These are phyloP conservation scores for Ophiocordyceps unilateralis DNA, from an alignment of 2,329 filamentous ascomycete species.

Conservation along the genomic window DNA sequence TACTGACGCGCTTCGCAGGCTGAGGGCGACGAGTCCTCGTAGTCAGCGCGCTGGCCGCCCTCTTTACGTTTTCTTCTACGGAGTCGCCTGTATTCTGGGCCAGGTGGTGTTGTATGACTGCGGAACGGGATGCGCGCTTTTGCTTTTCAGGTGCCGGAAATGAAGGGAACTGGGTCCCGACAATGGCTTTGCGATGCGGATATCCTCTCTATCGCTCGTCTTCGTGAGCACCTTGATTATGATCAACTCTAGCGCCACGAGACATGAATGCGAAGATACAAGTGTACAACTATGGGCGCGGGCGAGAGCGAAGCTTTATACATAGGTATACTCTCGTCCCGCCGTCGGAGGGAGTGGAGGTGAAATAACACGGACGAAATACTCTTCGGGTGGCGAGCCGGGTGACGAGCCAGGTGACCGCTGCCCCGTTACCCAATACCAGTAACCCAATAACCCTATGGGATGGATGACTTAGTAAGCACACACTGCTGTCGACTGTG, in stretches of 20 bases:
- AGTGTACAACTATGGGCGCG: conserved; percentile 1
- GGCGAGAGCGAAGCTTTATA: not conserved
- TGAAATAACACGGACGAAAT: not conserved
- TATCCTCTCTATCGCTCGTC: conserved; percentile 5
- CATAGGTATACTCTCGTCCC: not conserved
- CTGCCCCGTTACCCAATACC: no score
- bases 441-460: no score
- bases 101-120: conserved; percentile 25
- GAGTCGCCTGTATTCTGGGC: conserved; percentile 19
- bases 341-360: no score
- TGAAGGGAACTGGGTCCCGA: conserved; percentile 16
- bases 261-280: conserved; percentile 13
- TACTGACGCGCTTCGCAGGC: conserved; percentile 25
- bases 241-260: conserved; percentile 7
- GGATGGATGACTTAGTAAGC: no score
- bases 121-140: conserved; percentile 20
- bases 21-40: conserved; percentile 37
- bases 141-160: conserved; percentile 17
- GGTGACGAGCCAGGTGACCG: no score
- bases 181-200: conserved; percentile 14
- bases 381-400: no score
- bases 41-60: conserved; percentile 1
- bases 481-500: no score
- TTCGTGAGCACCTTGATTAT: conserved; percentile 9
- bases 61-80: conserved; percentile 4